phyloP scores from a whole-genome alignment of 108 stramenopile genomes.

The Conticribra guillardii region DNA sequence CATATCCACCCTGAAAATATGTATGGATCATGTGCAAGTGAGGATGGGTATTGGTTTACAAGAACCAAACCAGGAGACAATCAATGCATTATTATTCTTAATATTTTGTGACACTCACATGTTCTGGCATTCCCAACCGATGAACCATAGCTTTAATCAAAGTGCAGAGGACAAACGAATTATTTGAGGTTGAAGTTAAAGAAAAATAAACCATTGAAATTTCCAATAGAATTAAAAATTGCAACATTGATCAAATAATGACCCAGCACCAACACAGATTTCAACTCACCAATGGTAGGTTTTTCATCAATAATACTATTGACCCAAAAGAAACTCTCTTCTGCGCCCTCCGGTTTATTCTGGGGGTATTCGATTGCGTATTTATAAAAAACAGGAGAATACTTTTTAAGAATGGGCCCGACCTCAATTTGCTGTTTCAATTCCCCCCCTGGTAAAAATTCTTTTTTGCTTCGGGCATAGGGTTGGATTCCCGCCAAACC shows the following conservation, averaged over 20 bases:
- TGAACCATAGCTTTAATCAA: slow-evolving; percentile 57
- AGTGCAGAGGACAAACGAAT: too few relatives aligned
- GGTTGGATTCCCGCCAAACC: slow-evolving; percentile 57
- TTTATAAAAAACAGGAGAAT: slow-evolving; percentile 45
- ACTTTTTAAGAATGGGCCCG: slow-evolving; percentile 35
- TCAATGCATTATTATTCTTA: too few relatives aligned
- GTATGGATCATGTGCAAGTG: too few relatives aligned
- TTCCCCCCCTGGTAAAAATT: slow-evolving; percentile 55
- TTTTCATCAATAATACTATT: slow-evolving; percentile 63
- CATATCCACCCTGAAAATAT: slow-evolving; percentile 24
- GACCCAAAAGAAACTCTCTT: slow-evolving; percentile 61
- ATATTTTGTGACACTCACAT: too few relatives aligned
- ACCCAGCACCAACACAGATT: too few relatives aligned
- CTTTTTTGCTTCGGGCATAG: slow-evolving; percentile 50
- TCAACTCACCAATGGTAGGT: too few relatives aligned
- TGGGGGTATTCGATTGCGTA: slow-evolving; percentile 62
- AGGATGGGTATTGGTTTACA: too few relatives aligned
- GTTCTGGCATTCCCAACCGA: slow-evolving; percentile 42
- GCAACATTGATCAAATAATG: too few relatives aligned
- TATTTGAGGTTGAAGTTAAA: too few relatives aligned
- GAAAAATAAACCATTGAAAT: too few relatives aligned
- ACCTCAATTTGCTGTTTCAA: slow-evolving; percentile 45
- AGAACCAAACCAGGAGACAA: too few relatives aligned
- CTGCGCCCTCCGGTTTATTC: slow-evolving; percentile 37
- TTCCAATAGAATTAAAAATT: too few relatives aligned